Conservation (phyloP, 345 rosid species). For the Gossypium arboreum region DNA sequence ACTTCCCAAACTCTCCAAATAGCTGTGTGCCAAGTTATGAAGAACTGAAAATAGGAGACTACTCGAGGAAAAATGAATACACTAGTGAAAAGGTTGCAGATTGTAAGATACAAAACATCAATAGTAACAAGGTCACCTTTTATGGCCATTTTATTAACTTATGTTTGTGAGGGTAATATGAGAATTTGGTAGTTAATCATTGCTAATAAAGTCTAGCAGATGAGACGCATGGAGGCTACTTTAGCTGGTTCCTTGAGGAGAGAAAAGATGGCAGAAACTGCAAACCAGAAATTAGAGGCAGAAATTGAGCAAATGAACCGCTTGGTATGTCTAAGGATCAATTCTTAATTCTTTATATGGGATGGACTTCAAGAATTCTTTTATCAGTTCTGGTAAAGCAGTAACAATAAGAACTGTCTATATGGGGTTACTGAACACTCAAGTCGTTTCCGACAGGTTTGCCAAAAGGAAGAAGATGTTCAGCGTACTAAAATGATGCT, state of each 20-base stretch:
- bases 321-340: conserved; percentile 47
- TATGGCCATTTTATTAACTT: conserved; percentile 12
- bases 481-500: conserved; percentile 46
- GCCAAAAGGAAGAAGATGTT: conserved; percentile 60
- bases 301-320: conserved; percentile 54
- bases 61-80: conserved; percentile 27
- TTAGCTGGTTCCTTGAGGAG: conserved; percentile 62
- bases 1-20: conserved; percentile 33
- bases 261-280: conserved; percentile 58
- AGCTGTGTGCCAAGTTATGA: conserved; percentile 33
- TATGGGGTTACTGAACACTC: conserved; percentile 20
- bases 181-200: neutral
- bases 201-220: conserved; percentile 33
- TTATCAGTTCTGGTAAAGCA: conserved; percentile 4
- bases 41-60: conserved; percentile 29
- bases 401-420: neutral
- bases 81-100: conserved; percentile 28
- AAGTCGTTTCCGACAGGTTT: conserved; percentile 46
- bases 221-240: conserved; percentile 34
- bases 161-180: conserved; percentile 11
- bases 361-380: neutral
- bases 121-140: conserved; percentile 42
- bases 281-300: conserved; percentile 46
- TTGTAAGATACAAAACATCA: conserved; percentile 27
- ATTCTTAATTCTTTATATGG: conserved; percentile 4